Conservation (phyloP, 2,329 filamentous ascomycete species). For the Hirsutella rhossiliensis region DNA sequence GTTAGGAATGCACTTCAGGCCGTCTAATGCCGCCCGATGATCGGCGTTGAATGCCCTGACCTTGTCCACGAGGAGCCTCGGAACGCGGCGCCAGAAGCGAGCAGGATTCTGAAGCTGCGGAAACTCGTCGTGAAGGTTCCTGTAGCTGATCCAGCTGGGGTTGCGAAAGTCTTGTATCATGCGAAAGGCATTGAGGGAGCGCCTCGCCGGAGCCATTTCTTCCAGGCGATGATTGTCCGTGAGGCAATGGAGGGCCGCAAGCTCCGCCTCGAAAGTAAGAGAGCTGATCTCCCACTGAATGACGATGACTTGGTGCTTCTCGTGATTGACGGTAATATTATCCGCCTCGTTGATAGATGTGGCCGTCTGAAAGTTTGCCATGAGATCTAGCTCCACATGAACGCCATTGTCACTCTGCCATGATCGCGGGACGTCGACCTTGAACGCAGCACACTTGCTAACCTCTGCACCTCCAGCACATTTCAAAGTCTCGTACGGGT, state of each 20-base stretch:
- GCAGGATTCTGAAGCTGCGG: conserved; percentile 21
- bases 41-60: conserved; percentile 23
- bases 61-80: conserved; percentile 12
- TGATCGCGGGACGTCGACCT: conserved; percentile 19
- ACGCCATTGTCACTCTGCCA: conserved; percentile 12
- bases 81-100: conserved; percentile 8
- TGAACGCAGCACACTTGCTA: conserved; percentile 17
- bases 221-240: conserved; percentile 8
- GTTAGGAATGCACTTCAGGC: conserved; percentile 24
- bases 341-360: conserved; percentile 16
- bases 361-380: conserved; percentile 54
- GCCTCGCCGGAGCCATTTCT: conserved; percentile 7
- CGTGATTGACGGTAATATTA: conserved; percentile 6
- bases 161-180: conserved; percentile 19
- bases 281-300: conserved; percentile 16
- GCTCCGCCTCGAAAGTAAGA: conserved; percentile 19
- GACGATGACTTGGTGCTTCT: conserved; percentile 9
- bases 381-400: conserved; percentile 31
- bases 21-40: conserved; percentile 23
- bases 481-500: conserved; percentile 16
- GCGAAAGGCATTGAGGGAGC: conserved; percentile 15
- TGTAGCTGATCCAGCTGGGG: conserved; percentile 6
- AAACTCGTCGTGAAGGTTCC: conserved; percentile 14
- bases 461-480: conserved; percentile 2
- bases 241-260: conserved; percentile 16